Base-by-base conservation (phyloP, 2,329 filamentous ascomycete species). In the Curvularia sp. region DNA sequence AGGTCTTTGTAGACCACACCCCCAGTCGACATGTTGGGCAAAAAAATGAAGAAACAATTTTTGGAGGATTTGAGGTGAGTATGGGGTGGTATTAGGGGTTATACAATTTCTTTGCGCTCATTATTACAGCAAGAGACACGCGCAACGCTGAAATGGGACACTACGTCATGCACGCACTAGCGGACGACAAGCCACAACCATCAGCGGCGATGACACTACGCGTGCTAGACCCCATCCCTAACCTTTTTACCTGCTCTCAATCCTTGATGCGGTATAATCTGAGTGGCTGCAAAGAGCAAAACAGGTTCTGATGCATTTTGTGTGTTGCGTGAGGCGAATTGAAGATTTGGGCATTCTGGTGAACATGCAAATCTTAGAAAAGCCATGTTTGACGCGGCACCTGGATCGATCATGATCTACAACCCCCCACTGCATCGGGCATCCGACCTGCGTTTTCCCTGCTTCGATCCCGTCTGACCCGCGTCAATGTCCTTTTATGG, bases 1-100 rank as follows among this genome's bases (percentile, higher is more conserved):
- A 78, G 67, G 59, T 77, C 76, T 57, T 76, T 75, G 67, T 75
- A 73, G 60, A 73, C 69, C 49, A 69, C 62, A 30, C 75, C 67
- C 48, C 67, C 71, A 18, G 66, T 67, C 43, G 71, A 63, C 73
- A 75, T 75, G 42, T 18, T 72, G 62, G 49, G 48, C 12, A 20
- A 51, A 55, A 33, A 49, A 30, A 18, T 38, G 24, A 4, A 42
- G 31, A 46, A 48, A 33, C 38, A 28, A 47, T 13, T 24, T 15
- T 4, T 20, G 7, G 9, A 46, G n/a, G 22, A 20, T 12, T 35
- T 9, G 12, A 22, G 24, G 39, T 30, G 33, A 52, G 15, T 31
- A 18, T 13, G n/a, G 33, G 42, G 49, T 15, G 24, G 20, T 4
- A 52, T 15, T 20, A 46, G 31, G 22, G 15, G 51, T 43, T 46